Percentiles rank a stretch among this genome's conserved stretches.
Conservation (phyloP, 768 basidiomycete species). For the Punctularia strigosozonata region DNA sequence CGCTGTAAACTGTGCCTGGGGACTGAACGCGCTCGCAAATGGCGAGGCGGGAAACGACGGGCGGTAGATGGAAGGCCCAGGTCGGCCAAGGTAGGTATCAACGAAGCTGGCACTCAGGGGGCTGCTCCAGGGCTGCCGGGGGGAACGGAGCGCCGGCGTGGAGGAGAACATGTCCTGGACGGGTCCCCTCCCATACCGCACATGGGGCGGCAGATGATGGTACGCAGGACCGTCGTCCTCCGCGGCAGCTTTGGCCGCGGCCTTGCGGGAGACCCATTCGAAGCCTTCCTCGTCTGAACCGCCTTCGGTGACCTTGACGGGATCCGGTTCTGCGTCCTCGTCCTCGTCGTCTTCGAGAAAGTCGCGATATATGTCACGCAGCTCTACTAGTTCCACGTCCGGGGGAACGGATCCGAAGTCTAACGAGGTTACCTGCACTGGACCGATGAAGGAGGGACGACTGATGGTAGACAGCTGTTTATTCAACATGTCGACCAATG, state of each 20-base stretch:
- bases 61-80: conserved; percentile 14
- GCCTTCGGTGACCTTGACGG: conserved; percentile 10
- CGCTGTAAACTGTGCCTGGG: neutral
- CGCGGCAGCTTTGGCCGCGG: conserved; percentile 39
- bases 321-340: conserved; percentile 30
- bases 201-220: conserved; percentile 62
- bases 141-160: conserved; percentile 31
- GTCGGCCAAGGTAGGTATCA: conserved; percentile 25
- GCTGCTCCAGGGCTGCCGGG: conserved; percentile 32
- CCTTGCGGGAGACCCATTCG: conserved; percentile 70
- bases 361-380: conserved; percentile 89
- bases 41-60: conserved; percentile 4
- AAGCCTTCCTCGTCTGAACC: conserved; percentile 56
- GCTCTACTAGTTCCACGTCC: conserved; percentile 81
- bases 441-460: conserved; percentile 92
- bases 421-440: conserved; percentile 74
- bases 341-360: conserved; percentile 77
- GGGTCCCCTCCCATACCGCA: conserved; percentile 51
- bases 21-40: conserved; percentile 1
- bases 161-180: conserved; percentile 47
- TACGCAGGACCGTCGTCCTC: conserved; percentile 45
- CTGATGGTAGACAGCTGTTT: conserved; percentile 55
- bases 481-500: conserved; percentile 69
- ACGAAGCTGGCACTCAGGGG: conserved; percentile 20
- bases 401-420: conserved; percentile 81